Evolutionary conservation across 805 yeast species (phyloP), one percentile per base, ranked within the genome.

Genomic region (Priceomyces castillae): DNA sequence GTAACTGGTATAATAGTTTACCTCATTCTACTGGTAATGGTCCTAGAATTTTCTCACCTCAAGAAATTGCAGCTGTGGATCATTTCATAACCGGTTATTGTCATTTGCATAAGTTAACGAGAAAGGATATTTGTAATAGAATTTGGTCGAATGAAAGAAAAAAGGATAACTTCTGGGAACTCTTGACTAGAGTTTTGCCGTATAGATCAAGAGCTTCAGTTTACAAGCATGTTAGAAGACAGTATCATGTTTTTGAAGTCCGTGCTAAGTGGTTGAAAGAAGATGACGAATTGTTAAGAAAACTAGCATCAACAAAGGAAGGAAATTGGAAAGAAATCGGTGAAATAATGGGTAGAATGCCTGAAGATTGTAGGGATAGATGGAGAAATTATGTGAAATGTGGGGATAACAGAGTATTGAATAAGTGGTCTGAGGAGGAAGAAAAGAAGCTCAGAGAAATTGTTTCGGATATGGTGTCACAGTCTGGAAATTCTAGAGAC

Each of bases 341-440:
- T 6, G 76, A 76, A 41, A 69, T 71, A 6, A 72, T 92, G 79
- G 88, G 86, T 11, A 74, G 98, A 56, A 92, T 92, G 98, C 97
- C 98, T 0, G 98, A 92, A 58, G 98, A 92, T 65, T 90, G 97
- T 63, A 77, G 98, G 53, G 98, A 92, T 62, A 75, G 98, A 54
- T 92, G 96, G 96, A 76, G 98, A 63, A 92, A 92, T 61, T 92
- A 90, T 59, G 86, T 90, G 49, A 90, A 90, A 62, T 92, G 97
- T 69, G 97, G 97, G 18, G 73, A 72, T 14, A 78, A 78, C 42
- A 73, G 97, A 50, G 80, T 82, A 7, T 76, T 78, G 39, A 86
- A 86, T 61, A 87, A 85, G 59, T 90, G 98, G 98, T 69, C 84
- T 0, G 58, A 62, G 1, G 80, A 77, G 28, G 96, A 88, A 56